Conservation (phyloP, 352 stramenopile species). For the Phytophthora cactorum region DNA sequence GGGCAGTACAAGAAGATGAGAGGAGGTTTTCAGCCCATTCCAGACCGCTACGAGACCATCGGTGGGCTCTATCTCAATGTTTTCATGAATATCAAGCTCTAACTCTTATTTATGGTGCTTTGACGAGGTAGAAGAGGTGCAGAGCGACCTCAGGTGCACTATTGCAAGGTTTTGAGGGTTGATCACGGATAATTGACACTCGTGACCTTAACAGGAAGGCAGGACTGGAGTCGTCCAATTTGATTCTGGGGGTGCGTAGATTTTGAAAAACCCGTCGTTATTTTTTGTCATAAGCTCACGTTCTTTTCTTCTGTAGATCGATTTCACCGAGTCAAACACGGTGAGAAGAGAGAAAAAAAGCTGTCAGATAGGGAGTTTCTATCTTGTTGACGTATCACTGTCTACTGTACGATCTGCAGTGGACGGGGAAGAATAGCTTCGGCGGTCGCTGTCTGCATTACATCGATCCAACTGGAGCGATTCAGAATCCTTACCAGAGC, state of each 20-base stretch:
- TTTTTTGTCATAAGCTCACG: neutral
- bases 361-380: neutral
- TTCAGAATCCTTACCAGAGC: constrained; percentile 69
- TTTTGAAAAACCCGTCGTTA: neutral
- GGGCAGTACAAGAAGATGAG: constrained; percentile 12
- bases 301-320: constrained; percentile 42
- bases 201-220: constrained; percentile 23
- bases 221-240: constrained; percentile 66
- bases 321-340: constrained; percentile 77
- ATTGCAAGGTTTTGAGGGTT: neutral
- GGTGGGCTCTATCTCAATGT: constrained; percentile 24
- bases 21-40: constrained; percentile 47
- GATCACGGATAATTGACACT: neutral
- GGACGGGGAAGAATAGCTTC: constrained; percentile 72
- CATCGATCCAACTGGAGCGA: constrained; percentile 56
- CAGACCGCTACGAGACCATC: constrained; percentile 68
- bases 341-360: constrained; percentile 16
- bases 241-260: constrained; percentile 50
- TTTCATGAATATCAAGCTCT: neutral
- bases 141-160: constrained; percentile 42
- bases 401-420: constrained; percentile 36
- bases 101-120: neutral
- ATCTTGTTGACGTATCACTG: neutral
- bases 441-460: constrained; percentile 65
- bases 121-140: constrained; percentile 40